A percentile compares a stretch with the other conserved stretches of the same genome.
Conservation (phyloP, 805 yeast genomes). For the Torulaspora microellipsoides region DNA sequence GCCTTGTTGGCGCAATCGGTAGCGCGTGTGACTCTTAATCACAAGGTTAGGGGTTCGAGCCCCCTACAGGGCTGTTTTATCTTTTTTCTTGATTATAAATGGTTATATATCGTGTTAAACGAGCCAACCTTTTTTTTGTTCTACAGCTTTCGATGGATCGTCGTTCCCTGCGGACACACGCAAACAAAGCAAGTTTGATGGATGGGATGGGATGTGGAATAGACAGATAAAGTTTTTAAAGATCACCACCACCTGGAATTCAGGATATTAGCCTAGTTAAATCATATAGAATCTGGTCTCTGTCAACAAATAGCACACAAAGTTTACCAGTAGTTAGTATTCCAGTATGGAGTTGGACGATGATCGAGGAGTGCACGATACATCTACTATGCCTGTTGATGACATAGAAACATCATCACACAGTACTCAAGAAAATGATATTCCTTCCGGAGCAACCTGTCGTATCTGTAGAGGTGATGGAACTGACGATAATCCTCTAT, state of each 20-base stretch:
- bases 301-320: too few species aligned
- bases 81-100: background rate
- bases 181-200: too few species aligned
- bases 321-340: too few species aligned
- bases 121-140: too few species aligned
- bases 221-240: too few species aligned
- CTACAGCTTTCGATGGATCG: too few species aligned
- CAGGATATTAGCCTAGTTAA: too few species aligned
- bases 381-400: background rate
- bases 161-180: too few species aligned
- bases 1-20: constrained; percentile 38
- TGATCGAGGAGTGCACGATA: constrained; percentile 1
- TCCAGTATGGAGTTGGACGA: constrained; percentile 2
- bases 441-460: constrained; percentile 44
- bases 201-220: too few species aligned
- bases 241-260: too few species aligned
- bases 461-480: constrained; percentile 93
- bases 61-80: constrained; percentile 34
- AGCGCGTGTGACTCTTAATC: constrained; percentile 37
- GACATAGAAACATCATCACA: background rate
- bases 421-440: constrained; percentile 2
- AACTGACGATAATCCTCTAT: constrained; percentile 71
- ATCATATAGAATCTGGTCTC: too few species aligned
- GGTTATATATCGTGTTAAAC: too few species aligned
- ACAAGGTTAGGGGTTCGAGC: constrained; percentile 38